Percentiles rank a stretch among this genome's conserved stretches.
These are phyloP conservation scores for Pistacia atlantica DNA, from an alignment of 345 rosid species.

Conservation along the genomic window DNA sequence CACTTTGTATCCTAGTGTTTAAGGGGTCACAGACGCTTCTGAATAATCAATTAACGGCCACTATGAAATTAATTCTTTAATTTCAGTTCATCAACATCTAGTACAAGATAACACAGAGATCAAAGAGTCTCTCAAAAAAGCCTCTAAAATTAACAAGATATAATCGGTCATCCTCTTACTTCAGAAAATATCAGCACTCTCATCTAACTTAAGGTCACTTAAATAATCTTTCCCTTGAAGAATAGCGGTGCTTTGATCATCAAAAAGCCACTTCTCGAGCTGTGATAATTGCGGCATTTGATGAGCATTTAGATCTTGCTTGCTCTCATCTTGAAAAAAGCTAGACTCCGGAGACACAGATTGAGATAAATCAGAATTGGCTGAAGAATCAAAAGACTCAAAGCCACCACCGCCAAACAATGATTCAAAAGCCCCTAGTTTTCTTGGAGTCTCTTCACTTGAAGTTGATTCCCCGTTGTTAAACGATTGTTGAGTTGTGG, in stretches of 20 bases:
- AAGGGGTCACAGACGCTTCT: slow-evolving; percentile 2
- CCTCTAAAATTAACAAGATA: slow-evolving; percentile 4
- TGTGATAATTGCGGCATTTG: slow-evolving; percentile 47
- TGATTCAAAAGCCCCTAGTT: slow-evolving; percentile 47
- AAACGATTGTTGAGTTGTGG: slow-evolving; percentile 22
- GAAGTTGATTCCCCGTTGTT: slow-evolving; percentile 30
- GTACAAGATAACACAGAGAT: slow-evolving; percentile 20
- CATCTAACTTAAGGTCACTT: slow-evolving; percentile 51
- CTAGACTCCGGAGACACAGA: slow-evolving; percentile 42
- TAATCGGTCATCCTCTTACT: slow-evolving; percentile 6
- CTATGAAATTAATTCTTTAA: not conserved
- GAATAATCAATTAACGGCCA: slow-evolving; percentile 7
- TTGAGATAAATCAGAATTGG: slow-evolving; percentile 50
- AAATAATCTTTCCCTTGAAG: slow-evolving; percentile 40
- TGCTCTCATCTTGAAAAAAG: slow-evolving; percentile 51
- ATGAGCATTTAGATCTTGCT: slow-evolving; percentile 31
- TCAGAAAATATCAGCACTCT: slow-evolving; percentile 43
- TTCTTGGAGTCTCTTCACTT: slow-evolving; percentile 29
- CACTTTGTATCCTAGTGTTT: slow-evolving; percentile 25
- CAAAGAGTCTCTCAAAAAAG: not conserved
- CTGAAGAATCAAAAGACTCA: slow-evolving; percentile 45
- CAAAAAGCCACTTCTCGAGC: slow-evolving; percentile 76
- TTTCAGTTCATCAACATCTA: slow-evolving; percentile 4
- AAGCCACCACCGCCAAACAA: slow-evolving; percentile 27
- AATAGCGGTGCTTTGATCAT: slow-evolving; percentile 41